Conservation (phyloP, 2,329 filamentous ascomycete genomes). For the Ramularia endophylla region DNA sequence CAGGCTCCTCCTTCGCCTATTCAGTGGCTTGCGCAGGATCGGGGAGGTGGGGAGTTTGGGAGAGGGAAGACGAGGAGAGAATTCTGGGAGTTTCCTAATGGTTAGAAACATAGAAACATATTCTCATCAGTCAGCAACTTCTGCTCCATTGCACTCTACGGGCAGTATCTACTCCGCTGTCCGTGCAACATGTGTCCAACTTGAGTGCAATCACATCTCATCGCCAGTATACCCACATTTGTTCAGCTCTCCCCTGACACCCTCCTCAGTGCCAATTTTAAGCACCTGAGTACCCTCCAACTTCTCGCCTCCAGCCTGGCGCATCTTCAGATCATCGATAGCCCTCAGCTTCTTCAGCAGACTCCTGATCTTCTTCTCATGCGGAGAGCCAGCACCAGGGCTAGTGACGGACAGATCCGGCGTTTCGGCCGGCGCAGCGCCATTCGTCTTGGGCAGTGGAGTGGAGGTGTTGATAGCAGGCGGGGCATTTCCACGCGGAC, state of each 20-base stretch:
- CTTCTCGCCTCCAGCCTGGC: constrained; percentile 89
- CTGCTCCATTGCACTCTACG: too few relatives aligned
- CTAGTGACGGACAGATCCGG: constrained; percentile 51
- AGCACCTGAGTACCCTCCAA: constrained; percentile 97
- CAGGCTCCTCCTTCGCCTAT: constrained; percentile 4
- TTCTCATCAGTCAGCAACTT: too few relatives aligned
- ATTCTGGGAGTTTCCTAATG: constrained; percentile 9
- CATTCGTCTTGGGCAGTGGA: constrained; percentile 25
- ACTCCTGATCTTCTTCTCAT: constrained; percentile 90
- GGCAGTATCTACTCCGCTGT: too few relatives aligned
- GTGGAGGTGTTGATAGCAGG: constrained; percentile 21
- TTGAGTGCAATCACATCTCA: constrained; percentile 3
- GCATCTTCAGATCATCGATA: constrained; percentile 98
- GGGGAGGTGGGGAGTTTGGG: constrained; percentile 8
- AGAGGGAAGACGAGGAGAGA: constrained; percentile 11
- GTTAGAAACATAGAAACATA: too few relatives aligned
- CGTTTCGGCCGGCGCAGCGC: constrained; percentile 14
- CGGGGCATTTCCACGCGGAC: constrained; percentile 22
- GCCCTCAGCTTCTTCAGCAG: constrained; percentile 96
- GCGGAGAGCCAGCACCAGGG: constrained; percentile 57
- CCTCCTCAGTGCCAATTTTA: constrained; percentile 87
- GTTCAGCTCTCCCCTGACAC: constrained; percentile 73
- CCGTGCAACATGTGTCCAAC: too few relatives aligned
- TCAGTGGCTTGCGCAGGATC: neutral
- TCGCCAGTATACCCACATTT: constrained; percentile 25